phyloP scores from a whole-genome alignment of 140 eudicot genomes.

The Erigeron philadelphicus region DNA sequence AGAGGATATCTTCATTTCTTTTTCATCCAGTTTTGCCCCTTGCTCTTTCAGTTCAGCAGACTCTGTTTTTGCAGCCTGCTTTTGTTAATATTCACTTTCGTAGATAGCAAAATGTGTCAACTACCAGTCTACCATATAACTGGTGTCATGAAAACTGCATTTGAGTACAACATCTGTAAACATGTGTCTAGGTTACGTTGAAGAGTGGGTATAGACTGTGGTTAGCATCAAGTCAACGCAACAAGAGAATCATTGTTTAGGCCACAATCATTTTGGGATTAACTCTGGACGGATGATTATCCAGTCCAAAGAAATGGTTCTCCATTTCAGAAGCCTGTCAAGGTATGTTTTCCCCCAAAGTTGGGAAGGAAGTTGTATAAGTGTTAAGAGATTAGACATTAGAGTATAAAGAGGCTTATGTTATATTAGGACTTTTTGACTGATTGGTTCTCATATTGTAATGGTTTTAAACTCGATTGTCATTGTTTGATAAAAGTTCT shows the following conservation, averaged over 20 bases:
- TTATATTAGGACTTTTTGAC: neutral
- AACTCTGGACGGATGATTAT: neutral
- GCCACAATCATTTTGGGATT: conserved; percentile 9
- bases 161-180: conserved; percentile 14
- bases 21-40: conserved; percentile 91
- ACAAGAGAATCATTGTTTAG: conserved; percentile 5
- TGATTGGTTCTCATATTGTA: neutral
- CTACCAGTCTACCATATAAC: conserved; percentile 19
- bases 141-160: conserved; percentile 21
- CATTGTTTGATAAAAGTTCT: neutral
- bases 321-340: conserved; percentile 1
- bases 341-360: conserved; percentile 2
- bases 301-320: neutral
- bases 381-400: conserved; percentile 5
- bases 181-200: conserved; percentile 14
- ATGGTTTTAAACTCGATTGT: neutral
- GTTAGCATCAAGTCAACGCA: conserved; percentile 6
- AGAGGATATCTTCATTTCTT: conserved; percentile 75
- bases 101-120: conserved; percentile 33
- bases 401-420: conserved; percentile 15
- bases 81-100: conserved; percentile 92
- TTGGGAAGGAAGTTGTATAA: conserved; percentile 8
- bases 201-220: conserved; percentile 13
- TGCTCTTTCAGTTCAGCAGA: conserved; percentile 85
- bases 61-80: conserved; percentile 75